A percentile compares a stretch with the other conserved stretches of the same genome.
phyloP scores from a whole-genome alignment of 805 yeast genomes.

The Torulaspora microellipsoides region DNA sequence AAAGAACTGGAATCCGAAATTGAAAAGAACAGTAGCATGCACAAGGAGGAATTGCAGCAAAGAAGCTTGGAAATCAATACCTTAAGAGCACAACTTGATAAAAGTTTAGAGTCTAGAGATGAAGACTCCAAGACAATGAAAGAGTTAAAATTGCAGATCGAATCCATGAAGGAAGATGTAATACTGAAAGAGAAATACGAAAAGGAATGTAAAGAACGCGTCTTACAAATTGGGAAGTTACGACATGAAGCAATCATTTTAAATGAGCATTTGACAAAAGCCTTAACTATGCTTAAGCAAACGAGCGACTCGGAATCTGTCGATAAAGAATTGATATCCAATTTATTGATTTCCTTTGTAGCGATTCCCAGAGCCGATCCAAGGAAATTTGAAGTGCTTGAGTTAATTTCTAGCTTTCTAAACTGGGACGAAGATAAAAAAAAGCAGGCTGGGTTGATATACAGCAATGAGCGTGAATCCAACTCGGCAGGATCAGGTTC shows the following conservation, averaged over 20 bases:
- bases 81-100: slow-evolving; percentile 28
- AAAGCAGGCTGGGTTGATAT: slow-evolving; percentile 67
- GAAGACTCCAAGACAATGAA: slow-evolving; percentile 16
- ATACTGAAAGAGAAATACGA: slow-evolving; percentile 39
- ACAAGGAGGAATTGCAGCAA: slow-evolving; percentile 22
- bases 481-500: slow-evolving; percentile 26
- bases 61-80: slow-evolving; percentile 26
- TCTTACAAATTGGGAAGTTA: slow-evolving; percentile 77
- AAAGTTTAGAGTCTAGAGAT: slow-evolving; percentile 16
- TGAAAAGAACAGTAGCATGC: slow-evolving; percentile 18
- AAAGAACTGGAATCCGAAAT: slow-evolving; percentile 38
- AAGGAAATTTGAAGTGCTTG: slow-evolving; percentile 88
- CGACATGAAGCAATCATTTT: slow-evolving; percentile 91
- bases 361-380: slow-evolving; percentile 89
- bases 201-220: slow-evolving; percentile 61
- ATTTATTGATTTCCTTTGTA: slow-evolving; percentile 77
- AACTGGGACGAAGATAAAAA: slow-evolving; percentile 85
- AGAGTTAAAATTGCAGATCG: slow-evolving; percentile 24
- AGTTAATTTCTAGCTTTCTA: slow-evolving; percentile 72
- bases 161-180: slow-evolving; percentile 19
- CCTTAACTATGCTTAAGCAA: slow-evolving; percentile 75
- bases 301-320: slow-evolving; percentile 71
- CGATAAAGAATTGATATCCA: slow-evolving; percentile 85
- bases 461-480: slow-evolving; percentile 18
- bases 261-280: slow-evolving; percentile 94